These are phyloP conservation scores for Phlebiopsis flavidoalba DNA, from an alignment of 768 basidiomycete genomes.

Conservation along the genomic window DNA sequence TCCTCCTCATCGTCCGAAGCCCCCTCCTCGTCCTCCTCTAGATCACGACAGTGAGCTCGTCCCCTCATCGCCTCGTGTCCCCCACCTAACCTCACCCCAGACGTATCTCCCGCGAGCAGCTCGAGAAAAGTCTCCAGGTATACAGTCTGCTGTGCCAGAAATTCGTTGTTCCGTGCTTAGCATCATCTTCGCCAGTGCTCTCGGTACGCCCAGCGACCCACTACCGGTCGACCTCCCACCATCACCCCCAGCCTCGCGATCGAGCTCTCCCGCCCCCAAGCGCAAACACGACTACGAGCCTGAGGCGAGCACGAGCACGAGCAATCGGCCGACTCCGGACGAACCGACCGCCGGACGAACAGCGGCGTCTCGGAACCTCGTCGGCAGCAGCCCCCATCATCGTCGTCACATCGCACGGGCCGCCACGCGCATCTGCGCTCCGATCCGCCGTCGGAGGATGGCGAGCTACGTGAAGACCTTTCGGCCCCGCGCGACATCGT, in stretches of 20 bases:
- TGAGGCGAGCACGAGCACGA: conserved; percentile 23
- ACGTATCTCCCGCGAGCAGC: conserved; percentile 24
- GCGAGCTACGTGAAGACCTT: conserved; percentile 40
- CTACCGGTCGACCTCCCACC: conserved; percentile 41
- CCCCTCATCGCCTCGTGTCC: conserved; percentile 19
- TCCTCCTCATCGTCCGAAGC: conserved; percentile 23
- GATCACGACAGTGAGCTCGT: conserved; percentile 28
- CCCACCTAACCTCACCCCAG: conserved; percentile 17
- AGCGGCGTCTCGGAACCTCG: conserved; percentile 12
- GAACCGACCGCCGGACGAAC: conserved; percentile 29
- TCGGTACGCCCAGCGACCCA: conserved; percentile 31
- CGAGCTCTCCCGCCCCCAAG: conserved; percentile 37
- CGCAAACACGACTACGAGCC: conserved; percentile 29
- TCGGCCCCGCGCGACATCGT: conserved; percentile 1
- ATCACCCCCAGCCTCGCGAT: conserved; percentile 40
- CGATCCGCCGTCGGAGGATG: conserved; percentile 39
- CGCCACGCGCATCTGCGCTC: conserved; percentile 27
- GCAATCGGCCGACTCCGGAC: no score
- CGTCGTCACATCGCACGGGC: conserved; percentile 23
- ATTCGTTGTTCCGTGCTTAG: not conserved
- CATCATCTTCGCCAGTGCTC: conserved; percentile 5
- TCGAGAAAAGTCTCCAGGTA: conserved; percentile 36
- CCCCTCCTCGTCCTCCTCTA: conserved; percentile 19
- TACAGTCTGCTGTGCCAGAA: not conserved
- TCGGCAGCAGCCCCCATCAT: conserved; percentile 21